Evolutionary conservation across 2,329 filamentous ascomycete species (phyloP).

Genomic region (Fusarium subtropicale): DNA sequence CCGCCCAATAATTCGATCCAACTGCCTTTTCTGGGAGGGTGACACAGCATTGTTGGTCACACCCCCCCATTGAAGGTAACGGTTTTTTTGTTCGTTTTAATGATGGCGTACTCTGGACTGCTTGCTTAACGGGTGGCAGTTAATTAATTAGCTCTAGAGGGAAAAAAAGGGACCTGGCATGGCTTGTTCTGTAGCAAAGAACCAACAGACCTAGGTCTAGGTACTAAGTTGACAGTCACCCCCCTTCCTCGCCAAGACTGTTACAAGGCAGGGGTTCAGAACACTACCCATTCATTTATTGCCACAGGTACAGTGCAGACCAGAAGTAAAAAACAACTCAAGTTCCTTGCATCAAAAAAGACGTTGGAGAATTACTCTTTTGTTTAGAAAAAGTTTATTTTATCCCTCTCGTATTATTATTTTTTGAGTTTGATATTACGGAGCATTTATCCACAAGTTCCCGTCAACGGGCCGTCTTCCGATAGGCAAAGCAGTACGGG

Average conservation of each 20-base stretch:
- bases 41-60: background rate
- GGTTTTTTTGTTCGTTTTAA: background rate
- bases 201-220: background rate
- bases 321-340: background rate
- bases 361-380: background rate
- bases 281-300: background rate
- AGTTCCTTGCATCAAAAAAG: conserved; percentile 3
- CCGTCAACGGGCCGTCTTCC: conserved; percentile 3
- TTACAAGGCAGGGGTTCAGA: background rate
- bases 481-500: background rate
- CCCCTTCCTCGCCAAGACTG: background rate
- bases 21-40: background rate
- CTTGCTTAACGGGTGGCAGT: background rate
- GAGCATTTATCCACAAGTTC: conserved; percentile 8
- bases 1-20: background rate
- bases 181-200: background rate
- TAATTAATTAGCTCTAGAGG: background rate
- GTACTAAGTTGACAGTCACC: conserved; percentile 6
- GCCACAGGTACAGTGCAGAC: background rate
- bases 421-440: background rate
- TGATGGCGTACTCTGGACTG: background rate
- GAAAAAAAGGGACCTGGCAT: background rate
- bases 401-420: background rate
- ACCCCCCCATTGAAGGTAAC: background rate
- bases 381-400: background rate